Evolutionary conservation across 495 filamentous ascomycete species (phyloP).

Genomic region (Lophiostoma macrostomum): DNA sequence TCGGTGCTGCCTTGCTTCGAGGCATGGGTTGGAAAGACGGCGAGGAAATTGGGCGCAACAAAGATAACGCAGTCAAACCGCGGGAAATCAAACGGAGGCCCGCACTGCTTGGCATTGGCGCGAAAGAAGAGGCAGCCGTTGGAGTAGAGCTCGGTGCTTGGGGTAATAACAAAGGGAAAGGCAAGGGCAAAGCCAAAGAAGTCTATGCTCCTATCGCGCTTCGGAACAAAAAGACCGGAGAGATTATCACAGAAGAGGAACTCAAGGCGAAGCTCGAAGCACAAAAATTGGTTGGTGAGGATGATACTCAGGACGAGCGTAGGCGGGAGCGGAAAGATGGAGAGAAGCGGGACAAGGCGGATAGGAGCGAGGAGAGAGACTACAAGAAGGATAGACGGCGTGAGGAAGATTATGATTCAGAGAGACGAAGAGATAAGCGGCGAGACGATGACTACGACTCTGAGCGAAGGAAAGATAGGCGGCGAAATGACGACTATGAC

Average conservation of each 20-base stretch:
- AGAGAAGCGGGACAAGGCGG: slow-evolving; percentile 17
- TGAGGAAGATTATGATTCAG: background rate
- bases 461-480: slow-evolving; percentile 11
- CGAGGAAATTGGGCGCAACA: slow-evolving; percentile 60
- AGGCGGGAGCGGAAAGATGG: slow-evolving; percentile 26
- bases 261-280: slow-evolving; percentile 46
- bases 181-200: slow-evolving; percentile 54
- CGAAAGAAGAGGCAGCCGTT: slow-evolving; percentile 65
- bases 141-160: slow-evolving; percentile 74
- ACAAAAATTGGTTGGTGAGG: slow-evolving; percentile 42
- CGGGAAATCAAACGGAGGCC: slow-evolving; percentile 62
- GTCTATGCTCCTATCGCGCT: slow-evolving; percentile 66
- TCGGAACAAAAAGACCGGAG: slow-evolving; percentile 64
- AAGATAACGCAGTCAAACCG: slow-evolving; percentile 45
- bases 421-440: slow-evolving; percentile 8
- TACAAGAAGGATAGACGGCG: background rate
- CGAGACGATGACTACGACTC: background rate
- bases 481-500: background rate
- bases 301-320: slow-evolving; percentile 10
- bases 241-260: slow-evolving; percentile 63
- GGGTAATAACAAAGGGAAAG: slow-evolving; percentile 56
- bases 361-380: slow-evolving; percentile 18
- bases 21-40: slow-evolving; percentile 96
- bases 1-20: slow-evolving; percentile 80
- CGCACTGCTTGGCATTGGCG: slow-evolving; percentile 81